Conservation (phyloP, 2,329 filamentous ascomycete genomes). For the Colletotrichum noveboracense region DNA sequence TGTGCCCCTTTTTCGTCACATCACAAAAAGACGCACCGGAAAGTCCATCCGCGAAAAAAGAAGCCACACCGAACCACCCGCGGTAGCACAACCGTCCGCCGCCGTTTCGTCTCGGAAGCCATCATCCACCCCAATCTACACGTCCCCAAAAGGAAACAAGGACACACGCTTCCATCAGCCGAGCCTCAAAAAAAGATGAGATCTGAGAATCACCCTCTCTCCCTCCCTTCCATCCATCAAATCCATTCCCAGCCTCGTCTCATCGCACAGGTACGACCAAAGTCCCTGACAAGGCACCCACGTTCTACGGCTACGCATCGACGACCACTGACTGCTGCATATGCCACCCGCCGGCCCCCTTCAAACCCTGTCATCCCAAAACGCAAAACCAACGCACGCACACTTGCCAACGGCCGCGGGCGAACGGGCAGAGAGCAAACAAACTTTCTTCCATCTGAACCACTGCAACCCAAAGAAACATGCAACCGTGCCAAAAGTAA, state of each 20-base stretch:
- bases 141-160: not conserved
- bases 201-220: not conserved
- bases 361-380: not conserved
- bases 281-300: not conserved
- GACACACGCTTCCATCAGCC: not conserved
- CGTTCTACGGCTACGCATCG: not conserved
- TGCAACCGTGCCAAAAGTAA: not conserved
- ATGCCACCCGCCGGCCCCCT: not conserved
- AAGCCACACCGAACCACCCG: not conserved
- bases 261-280: not conserved
- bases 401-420: not conserved
- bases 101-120: slow-evolving; percentile 10
- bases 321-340: not conserved
- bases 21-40: not conserved
- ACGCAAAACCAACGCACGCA: not conserved
- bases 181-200: not conserved
- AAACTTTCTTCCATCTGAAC: not conserved
- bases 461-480: not conserved
- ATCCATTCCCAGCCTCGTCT: not conserved
- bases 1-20: not conserved
- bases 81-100: not conserved
- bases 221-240: not conserved
- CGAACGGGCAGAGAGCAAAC: not conserved
- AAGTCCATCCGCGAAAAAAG: not conserved
- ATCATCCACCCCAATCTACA: not conserved